Conservation (phyloP, 1,284 basidiomycete species). For the Agroathelia rolfsii region DNA sequence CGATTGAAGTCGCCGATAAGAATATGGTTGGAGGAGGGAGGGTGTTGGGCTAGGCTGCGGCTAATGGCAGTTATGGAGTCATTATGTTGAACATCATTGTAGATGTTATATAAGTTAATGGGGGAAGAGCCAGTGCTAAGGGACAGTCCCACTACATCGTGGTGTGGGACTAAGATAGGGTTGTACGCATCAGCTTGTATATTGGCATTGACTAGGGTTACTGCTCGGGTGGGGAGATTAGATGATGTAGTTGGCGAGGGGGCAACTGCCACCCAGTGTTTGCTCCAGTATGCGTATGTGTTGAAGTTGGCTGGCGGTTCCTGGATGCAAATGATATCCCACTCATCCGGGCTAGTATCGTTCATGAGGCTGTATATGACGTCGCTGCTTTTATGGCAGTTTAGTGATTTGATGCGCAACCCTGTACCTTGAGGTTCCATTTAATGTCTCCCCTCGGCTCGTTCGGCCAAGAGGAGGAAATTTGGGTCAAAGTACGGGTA, state of each 20-base stretch:
- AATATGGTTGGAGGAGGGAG: too few relatives aligned
- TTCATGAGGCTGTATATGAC: too few relatives aligned
- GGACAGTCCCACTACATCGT: slow-evolving; percentile 19
- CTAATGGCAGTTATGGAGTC: slow-evolving; percentile 11
- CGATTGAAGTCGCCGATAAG: slow-evolving; percentile 27
- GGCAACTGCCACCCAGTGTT: slow-evolving; percentile 19
- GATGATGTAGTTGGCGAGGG: slow-evolving; percentile 9
- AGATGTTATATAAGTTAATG: slow-evolving; percentile 23
- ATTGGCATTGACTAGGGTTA: slow-evolving; percentile 20
- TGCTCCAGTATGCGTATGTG: slow-evolving; percentile 7
- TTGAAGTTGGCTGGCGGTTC: slow-evolving; percentile 20
- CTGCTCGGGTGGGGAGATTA: slow-evolving; percentile 11
- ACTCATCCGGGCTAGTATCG: slow-evolving; percentile 14
- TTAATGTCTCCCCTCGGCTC: too few relatives aligned
- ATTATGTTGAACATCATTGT: slow-evolving; percentile 16
- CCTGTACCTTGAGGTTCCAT: too few relatives aligned
- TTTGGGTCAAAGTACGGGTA: too few relatives aligned
- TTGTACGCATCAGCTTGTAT: too few relatives aligned
- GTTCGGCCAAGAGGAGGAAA: too few relatives aligned
- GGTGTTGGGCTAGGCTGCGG: neutral
- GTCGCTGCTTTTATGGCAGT: too few relatives aligned
- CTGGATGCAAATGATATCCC: slow-evolving; percentile 19
- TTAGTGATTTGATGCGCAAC: too few relatives aligned
- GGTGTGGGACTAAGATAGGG: slow-evolving; percentile 11
- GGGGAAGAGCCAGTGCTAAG: too few relatives aligned